Evolutionary conservation across 2,329 filamentous ascomycete genomes (phyloP), one percentile per base, ranked within the genome.

Genomic region (Alternaria solani): DNA sequence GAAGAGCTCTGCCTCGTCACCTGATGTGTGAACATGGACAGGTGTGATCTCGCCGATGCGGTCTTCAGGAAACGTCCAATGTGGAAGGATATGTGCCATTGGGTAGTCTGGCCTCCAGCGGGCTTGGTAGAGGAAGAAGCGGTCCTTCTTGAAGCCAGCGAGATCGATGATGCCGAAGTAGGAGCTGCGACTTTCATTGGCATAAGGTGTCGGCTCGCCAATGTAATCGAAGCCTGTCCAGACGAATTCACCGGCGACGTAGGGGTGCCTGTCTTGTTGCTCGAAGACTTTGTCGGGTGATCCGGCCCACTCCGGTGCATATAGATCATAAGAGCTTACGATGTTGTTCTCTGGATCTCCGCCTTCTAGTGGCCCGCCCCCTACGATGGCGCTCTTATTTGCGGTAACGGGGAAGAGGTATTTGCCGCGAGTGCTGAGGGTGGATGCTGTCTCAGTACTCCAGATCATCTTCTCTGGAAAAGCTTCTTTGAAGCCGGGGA

Each of bases 111-210:
- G 77, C 3, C 81, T 75, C 86, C 85, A 87, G 7, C 83, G 81
- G 0, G 84, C 72, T 65, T 87, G 85, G 61, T 87, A 87, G 4
- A 87, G 66, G 63, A 80, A 86, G 70, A 82, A 87, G 1, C 85
- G 78, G 59, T 87, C 85, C 71, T 87, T 87, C 56, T 78, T 80
- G 73, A 87, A 87, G 0, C 85, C 85, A 0, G 85, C 85, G 7
- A 87, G 75, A 55, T 87, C 85, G 30, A 87, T 80, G 58, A 87
- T 86, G 9, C 85, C 85, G 46, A 82, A 87, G 68, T 87, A 87
- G 2, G 82, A 84, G 68, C 82, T 85, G 11, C 84, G 81, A 4
- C 83, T 75, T 1, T 69, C 54, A 59, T 83, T 75, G 62, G 83
- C 75, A 65, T 83, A 86, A 0, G 83, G 83, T 8, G 81, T 83